Evolutionary conservation across 2,329 filamentous ascomycete genomes (phyloP).

Genomic region (Diaporthe eres): DNA sequence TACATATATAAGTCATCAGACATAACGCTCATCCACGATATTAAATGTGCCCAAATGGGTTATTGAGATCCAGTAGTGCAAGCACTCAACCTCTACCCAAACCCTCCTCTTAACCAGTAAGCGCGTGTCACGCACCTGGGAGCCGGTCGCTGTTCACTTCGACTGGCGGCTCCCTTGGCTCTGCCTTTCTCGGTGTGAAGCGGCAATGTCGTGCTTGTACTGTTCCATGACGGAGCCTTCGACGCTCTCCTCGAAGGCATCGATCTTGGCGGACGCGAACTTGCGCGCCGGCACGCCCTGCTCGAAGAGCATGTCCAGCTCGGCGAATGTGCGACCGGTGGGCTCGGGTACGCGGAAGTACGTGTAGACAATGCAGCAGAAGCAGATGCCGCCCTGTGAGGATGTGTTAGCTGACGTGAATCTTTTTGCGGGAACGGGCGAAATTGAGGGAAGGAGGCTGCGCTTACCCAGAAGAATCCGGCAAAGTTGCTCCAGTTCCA

Average conservation of each 20-base stretch:
- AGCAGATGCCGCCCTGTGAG: slow-evolving; percentile 77
- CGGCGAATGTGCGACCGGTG: slow-evolving; percentile 83
- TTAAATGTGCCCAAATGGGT: neutral
- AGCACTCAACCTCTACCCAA: neutral
- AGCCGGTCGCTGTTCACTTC: neutral
- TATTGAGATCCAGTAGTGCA: neutral
- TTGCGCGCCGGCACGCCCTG: slow-evolving; percentile 78
- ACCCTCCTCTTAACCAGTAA: too few species aligned
- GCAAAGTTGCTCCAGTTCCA: slow-evolving; percentile 93
- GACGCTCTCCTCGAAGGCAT: slow-evolving; percentile 69
- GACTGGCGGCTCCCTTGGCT: slow-evolving; percentile 36
- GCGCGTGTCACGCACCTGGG: neutral
- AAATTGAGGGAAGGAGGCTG: neutral
- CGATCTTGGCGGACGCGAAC: slow-evolving; percentile 73
- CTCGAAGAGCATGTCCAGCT: slow-evolving; percentile 89
- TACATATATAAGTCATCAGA: slow-evolving; percentile 18
- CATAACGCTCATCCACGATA: slow-evolving; percentile 1
- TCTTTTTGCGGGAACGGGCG: slow-evolving; percentile 3
- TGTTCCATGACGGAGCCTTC: slow-evolving; percentile 62
- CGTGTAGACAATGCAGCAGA: slow-evolving; percentile 84
- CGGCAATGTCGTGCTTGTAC: slow-evolving; percentile 60
- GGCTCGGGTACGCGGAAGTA: slow-evolving; percentile 88
- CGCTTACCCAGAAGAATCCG: slow-evolving; percentile 84
- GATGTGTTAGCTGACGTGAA: slow-evolving; percentile 41
- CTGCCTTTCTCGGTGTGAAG: slow-evolving; percentile 48